Evolutionary conservation across 441 rosid species (phyloP).

Genomic region (Capsella rubella): DNA sequence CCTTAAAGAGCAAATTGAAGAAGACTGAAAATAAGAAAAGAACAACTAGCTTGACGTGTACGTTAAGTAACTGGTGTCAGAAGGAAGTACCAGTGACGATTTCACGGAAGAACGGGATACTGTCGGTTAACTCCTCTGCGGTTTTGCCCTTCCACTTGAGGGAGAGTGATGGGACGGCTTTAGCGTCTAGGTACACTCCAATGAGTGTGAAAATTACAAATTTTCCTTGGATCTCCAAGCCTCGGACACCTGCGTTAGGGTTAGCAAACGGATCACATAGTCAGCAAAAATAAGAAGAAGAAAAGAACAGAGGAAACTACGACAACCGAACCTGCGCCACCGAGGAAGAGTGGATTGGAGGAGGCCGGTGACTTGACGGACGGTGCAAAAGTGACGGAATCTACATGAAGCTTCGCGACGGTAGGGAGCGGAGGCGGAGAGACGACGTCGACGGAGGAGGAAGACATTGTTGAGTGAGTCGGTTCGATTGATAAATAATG

Average conservation of each 20-base stretch:
- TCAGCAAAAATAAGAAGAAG: background rate
- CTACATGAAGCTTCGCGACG: conserved; percentile 54
- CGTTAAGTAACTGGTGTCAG: background rate
- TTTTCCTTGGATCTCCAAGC: conserved; percentile 72
- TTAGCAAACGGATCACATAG: conserved; percentile 4
- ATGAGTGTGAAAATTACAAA: conserved; percentile 79
- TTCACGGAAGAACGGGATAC: conserved; percentile 79
- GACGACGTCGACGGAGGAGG: background rate
- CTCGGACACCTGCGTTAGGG: conserved; percentile 65
- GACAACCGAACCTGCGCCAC: conserved; percentile 68
- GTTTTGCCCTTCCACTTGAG: conserved; percentile 75
- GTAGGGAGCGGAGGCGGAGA: conserved; percentile 37
- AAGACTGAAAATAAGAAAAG: background rate
- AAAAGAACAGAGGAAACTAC: background rate
- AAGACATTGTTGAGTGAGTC: conserved; percentile 25
- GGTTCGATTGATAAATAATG: conserved; percentile 18
- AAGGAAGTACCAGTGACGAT: conserved; percentile 69
- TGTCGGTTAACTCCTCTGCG: conserved; percentile 58
- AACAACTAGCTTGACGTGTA: conserved; percentile 7
- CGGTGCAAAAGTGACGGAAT: conserved; percentile 57
- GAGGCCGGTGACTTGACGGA: conserved; percentile 73
- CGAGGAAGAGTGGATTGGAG: conserved; percentile 64
- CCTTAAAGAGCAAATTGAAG: conserved; percentile 42
- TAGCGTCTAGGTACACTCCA: conserved; percentile 75
- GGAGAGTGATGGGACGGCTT: conserved; percentile 59